Evolutionary conservation across 257 asterid genomes (phyloP).

Genomic region (Solanum neorickii): DNA sequence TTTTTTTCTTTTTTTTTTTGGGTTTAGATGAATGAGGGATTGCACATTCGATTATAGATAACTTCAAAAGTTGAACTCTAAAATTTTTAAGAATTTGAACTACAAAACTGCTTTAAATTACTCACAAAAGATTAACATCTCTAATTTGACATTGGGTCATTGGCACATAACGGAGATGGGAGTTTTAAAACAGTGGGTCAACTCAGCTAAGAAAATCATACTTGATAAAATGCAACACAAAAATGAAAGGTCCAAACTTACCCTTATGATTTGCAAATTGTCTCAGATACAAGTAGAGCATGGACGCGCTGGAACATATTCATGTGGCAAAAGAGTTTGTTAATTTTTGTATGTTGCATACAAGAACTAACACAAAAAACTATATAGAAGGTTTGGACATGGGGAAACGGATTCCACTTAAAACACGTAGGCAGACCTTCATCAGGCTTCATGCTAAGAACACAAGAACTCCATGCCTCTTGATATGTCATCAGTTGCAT

Average conservation of each 20-base stretch:
- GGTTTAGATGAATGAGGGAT: not conserved
- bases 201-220: not conserved
- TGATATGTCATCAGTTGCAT: not conserved
- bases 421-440: not conserved
- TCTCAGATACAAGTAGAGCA: not conserved
- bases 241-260: not conserved
- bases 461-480: not conserved
- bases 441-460: not conserved
- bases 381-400: not conserved
- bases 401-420: not conserved
- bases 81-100: not conserved
- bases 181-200: not conserved
- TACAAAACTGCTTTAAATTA: not conserved
- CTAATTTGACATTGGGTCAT: not conserved
- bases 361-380: not conserved
- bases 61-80: not conserved
- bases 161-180: not conserved
- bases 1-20: no score
- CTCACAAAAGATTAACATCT: not conserved
- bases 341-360: not conserved
- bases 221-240: not conserved
- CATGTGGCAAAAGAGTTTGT: not conserved
- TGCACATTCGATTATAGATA: not conserved
- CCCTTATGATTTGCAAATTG: not conserved
- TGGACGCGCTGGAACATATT: not conserved